Conservation (phyloP, 23 red algal species). For the Chondrus crispus region DNA sequence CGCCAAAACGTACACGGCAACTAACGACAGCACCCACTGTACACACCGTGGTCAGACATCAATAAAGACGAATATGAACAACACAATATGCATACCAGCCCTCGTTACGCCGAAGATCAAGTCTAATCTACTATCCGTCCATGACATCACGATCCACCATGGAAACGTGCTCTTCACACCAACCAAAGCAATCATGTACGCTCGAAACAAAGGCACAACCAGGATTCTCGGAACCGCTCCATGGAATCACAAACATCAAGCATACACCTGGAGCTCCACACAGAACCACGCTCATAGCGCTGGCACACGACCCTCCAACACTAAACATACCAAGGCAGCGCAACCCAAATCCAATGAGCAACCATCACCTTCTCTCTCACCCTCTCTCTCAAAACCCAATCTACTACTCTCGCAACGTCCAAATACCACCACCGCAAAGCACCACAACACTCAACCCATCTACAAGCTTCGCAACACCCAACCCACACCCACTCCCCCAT, state of each 20-base stretch:
- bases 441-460: background rate
- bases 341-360: background rate
- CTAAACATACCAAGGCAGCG: background rate
- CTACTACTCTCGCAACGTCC: no score
- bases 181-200: background rate
- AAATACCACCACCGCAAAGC: background rate
- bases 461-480: no score
- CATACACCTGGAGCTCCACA: no score
- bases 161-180: background rate
- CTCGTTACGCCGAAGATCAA: background rate
- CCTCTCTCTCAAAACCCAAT: background rate
- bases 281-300: background rate
- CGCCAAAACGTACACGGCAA: background rate
- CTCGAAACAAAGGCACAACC: background rate
- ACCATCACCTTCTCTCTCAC: background rate
- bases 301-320: background rate
- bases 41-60: background rate
- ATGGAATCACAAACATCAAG: background rate
- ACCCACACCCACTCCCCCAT: no score
- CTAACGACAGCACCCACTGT: background rate
- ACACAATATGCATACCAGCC: background rate
- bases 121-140: background rate
- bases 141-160: background rate
- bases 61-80: background rate
- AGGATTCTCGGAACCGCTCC: background rate